phyloP scores from a whole-genome alignment of 2,329 filamentous ascomycete genomes.

The Scedosporium boydii region DNA sequence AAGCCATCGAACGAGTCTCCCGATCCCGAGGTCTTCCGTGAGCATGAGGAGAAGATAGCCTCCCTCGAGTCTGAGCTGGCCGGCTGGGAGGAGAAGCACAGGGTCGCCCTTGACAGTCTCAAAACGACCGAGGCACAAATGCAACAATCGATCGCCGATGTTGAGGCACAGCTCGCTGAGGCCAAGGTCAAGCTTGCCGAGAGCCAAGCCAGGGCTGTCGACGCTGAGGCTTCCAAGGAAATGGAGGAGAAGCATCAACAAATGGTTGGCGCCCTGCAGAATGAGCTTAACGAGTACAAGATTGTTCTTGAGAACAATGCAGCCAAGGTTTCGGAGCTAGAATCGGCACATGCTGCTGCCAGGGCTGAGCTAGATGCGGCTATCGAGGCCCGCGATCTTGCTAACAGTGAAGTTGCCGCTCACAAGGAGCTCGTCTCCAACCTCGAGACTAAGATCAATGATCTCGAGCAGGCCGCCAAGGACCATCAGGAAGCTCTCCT shows the following conservation, averaged over 20 bases:
- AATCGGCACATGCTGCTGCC: conserved; percentile 58
- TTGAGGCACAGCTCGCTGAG: conserved; percentile 52
- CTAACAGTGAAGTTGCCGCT: conserved; percentile 30
- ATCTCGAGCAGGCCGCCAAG: conserved; percentile 50
- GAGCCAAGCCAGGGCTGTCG: conserved; percentile 30
- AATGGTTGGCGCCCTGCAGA: conserved; percentile 53
- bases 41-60: conserved; percentile 49
- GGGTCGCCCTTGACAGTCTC: conserved; percentile 59
- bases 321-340: conserved; percentile 61
- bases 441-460: conserved; percentile 49
- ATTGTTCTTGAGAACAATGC: conserved; percentile 59
- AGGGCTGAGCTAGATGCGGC: conserved; percentile 60
- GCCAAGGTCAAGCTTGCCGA: conserved; percentile 41
- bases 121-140: conserved; percentile 65
- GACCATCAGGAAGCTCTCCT: conserved; percentile 41
- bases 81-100: conserved; percentile 69
- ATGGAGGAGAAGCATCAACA: conserved; percentile 46
- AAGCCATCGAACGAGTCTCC: conserved; percentile 16
- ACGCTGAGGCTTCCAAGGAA: conserved; percentile 34
- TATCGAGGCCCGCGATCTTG: conserved; percentile 47
- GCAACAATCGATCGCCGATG: conserved; percentile 58
- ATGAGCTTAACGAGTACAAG: conserved; percentile 75
- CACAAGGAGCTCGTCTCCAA: conserved; percentile 39
- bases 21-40: conserved; percentile 18
- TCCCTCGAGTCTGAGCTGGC: conserved; percentile 63